Base-by-base conservation (phyloP, 2,329 filamentous ascomycete species). In the Trichoderma sp. region DNA sequence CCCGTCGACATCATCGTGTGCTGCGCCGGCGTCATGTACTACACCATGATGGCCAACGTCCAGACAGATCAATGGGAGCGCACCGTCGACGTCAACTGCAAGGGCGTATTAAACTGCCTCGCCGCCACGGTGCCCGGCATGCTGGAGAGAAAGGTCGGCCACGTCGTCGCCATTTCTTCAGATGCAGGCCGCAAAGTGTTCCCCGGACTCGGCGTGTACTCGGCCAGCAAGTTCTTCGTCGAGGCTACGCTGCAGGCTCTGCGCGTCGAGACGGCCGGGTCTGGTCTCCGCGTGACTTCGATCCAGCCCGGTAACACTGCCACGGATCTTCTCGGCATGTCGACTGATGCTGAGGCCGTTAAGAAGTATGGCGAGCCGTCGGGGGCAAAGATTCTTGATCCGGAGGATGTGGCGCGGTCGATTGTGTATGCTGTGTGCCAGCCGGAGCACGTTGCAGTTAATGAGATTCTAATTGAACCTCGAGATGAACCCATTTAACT, bases 11-110 rank as follows among this genome's bases (percentile, higher is more conserved):
- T 95, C 66, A 86, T 95, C n/a, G 88, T 95, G 64, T 90, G 90
- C 53, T 93, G 92, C 77, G 93, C 93, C 0, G 93, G 93, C 43
- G 93, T 95, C 78, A 95, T 95, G 93, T 95, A 95, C 83, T 95
- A 90, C 82, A 95, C 93, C 69, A 90, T 95, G 90, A 95, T 95
- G 93, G 88, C 90, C 71, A 95, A 94, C 78, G 87, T 84, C 17
- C 87, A 92, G 74, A 88, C 85, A 0, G 91, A 93, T 6, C 90
- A 95, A 76, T 95, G 93, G 93, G 90, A 94, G 74, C 91, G 88
- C 71, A 95, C 92, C 0, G 92, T 95, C 55, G 93, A 95, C 76
- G 92, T 95, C 75, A 95, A 95, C 83, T 95, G 93, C 88, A 95
- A 95, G 82, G 93, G 93, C 47, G 86, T 95, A 1, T 83, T 95